Evolutionary conservation across 352 stramenopile genomes (phyloP).

Genomic region (Saprolegnia diclina): DNA sequence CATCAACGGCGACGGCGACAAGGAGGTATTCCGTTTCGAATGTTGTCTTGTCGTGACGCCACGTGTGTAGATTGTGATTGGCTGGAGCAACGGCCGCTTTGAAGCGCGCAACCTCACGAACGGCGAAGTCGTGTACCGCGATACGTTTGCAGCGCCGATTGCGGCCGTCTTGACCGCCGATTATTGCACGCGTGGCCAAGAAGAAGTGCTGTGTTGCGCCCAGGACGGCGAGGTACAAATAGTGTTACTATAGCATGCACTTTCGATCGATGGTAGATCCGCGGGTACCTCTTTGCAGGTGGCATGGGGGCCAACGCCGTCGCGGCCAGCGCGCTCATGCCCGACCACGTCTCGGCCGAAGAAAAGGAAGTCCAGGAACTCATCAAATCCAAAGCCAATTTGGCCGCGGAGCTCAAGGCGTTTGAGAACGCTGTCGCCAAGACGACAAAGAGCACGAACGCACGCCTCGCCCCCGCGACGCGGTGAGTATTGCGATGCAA

Average conservation of each 20-base stretch:
- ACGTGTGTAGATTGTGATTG: constrained; percentile 57
- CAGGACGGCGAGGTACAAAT: constrained; percentile 63
- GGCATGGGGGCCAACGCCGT: constrained; percentile 42
- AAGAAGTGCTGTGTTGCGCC: constrained; percentile 86
- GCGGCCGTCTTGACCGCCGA: constrained; percentile 72
- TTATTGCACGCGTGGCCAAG: constrained; percentile 83
- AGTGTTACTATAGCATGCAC: not conserved
- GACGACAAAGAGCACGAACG: constrained; percentile 23
- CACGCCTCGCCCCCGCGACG: constrained; percentile 8
- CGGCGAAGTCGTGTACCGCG: constrained; percentile 79
- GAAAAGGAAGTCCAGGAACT: constrained; percentile 73
- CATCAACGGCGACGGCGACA: constrained; percentile 85
- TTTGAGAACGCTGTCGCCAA: constrained; percentile 47
- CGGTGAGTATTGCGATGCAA: constrained; percentile 29
- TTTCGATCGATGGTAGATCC: constrained; percentile 32
- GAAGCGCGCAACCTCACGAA: constrained; percentile 65
- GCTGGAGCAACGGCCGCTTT: constrained; percentile 88
- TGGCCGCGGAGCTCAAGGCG: constrained; percentile 72
- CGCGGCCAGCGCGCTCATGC: constrained; percentile 28
- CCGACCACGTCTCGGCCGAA: constrained; percentile 26
- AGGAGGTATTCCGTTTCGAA: constrained; percentile 43
- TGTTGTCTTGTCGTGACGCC: not conserved
- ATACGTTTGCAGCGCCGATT: constrained; percentile 58
- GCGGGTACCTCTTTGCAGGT: constrained; percentile 42
- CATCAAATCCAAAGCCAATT: constrained; percentile 67